Base-by-base conservation (phyloP, 1,284 basidiomycete species). In the Moesziomyces parantarcticus region DNA sequence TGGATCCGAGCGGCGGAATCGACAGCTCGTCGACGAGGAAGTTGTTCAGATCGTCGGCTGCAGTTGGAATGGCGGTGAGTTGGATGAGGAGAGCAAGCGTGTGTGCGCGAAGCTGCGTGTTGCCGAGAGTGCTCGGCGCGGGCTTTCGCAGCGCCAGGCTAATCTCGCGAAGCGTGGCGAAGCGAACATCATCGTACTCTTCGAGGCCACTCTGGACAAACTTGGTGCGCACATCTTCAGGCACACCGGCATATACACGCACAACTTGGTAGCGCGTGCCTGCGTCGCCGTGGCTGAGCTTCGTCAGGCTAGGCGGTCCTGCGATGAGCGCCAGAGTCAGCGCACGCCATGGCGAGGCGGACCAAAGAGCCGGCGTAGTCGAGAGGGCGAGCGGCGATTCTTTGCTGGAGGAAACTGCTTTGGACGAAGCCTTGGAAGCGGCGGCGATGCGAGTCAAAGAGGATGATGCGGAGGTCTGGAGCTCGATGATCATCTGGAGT, bases 91-190 rank as follows among this genome's bases (percentile, higher is more conserved):
- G 87, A 8, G 88, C 87, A 36, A 97, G 87, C 2, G 93, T 84
- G 84, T 94, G 95, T 34, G 86, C 69, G 14, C 83, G 76, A 26
- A 85, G 60, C 83, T 22, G 87, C 81, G 62, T 43, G 60, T 75
- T 65, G 7, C 40, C 64, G 16, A 55, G 56, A 69, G 66, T 26
- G 43, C 63, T 68, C 10, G 70, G 58, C 10, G 75, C 61, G 18
- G 70, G 65, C 23, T 51, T 55, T 16, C 70, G 69, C 23, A 79
- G 64, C 25, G 65, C 48, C 6, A 58, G 50, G 21, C 69, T 89
- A 26, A 92, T 87, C 78, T 97, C 94, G 40, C 92, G 89, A 63
- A 97, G 88, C 85, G 97, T 97, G 84, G 92, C 93, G 90, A 92
- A 97, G 60, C 95, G 89, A 25, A 98, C 87, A 82, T 83, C 82